phyloP scores from a whole-genome alignment of 2,329 filamentous ascomycete genomes.

The Esteya vermicola region DNA sequence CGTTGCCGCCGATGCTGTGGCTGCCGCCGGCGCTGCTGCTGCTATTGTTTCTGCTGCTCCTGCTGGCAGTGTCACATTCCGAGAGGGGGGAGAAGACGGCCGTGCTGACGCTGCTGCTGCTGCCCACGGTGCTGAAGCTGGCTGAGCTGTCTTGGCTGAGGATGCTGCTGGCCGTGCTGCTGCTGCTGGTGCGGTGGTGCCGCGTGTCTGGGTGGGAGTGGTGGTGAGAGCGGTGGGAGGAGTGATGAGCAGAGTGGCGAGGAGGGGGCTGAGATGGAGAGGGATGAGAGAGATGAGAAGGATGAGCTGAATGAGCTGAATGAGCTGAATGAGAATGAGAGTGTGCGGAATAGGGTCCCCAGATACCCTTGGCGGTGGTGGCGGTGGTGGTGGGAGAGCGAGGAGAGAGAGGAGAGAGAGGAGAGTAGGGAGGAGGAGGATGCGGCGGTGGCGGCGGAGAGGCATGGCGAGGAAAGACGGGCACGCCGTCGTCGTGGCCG shows the following conservation, averaged over 20 bases:
- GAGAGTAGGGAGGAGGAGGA: neutral
- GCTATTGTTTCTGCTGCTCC: neutral
- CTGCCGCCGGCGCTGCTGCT: neutral
- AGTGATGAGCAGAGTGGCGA: too few species aligned
- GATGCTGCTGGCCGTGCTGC: slow-evolving; percentile 4
- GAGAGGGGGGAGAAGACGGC: slow-evolving; percentile 2
- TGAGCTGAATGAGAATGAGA: too few species aligned
- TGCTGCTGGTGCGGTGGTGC: neutral
- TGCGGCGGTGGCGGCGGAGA: neutral
- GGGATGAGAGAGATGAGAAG: too few species aligned
- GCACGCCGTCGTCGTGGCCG: neutral
- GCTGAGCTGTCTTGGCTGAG: slow-evolving; percentile 3
- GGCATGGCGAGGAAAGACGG: neutral
- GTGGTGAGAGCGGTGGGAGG: too few species aligned
- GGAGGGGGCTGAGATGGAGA: too few species aligned
- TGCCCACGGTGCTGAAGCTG: slow-evolving; percentile 1
- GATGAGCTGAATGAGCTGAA: too few species aligned
- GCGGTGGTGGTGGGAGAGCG: too few species aligned
- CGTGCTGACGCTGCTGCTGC: slow-evolving; percentile 1
- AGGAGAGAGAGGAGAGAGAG: too few species aligned
- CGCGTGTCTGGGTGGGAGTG: too few species aligned
- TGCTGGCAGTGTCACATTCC: neutral
- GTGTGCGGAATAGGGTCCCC: too few species aligned
- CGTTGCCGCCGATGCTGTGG: neutral
- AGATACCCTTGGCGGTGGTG: too few species aligned